phyloP scores from a whole-genome alignment of 805 yeast species.

The Ogataea chonburiensis region DNA sequence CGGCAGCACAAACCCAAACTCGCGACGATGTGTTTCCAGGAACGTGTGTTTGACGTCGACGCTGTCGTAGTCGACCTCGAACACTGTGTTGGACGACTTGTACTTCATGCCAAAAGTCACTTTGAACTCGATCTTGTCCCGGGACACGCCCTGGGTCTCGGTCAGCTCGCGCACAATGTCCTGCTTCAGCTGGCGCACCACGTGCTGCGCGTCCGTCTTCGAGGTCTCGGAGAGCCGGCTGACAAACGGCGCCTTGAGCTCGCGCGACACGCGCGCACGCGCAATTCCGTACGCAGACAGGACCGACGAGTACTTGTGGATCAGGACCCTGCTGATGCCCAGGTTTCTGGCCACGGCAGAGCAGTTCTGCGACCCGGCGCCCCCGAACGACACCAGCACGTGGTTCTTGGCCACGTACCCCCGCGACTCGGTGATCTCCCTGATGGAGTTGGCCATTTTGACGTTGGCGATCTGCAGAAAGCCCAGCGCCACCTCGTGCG shows the following conservation, averaged over 20 bases:
- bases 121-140: constrained; percentile 48
- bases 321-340: constrained; percentile 40
- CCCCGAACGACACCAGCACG: constrained; percentile 47
- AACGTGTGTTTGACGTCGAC: constrained; percentile 43
- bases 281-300: constrained; percentile 44
- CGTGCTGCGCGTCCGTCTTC: constrained; percentile 36
- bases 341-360: constrained; percentile 42
- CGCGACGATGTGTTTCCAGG: constrained; percentile 56
- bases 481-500: constrained; percentile 46
- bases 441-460: constrained; percentile 47
- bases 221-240: constrained; percentile 17
- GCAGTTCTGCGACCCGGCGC: constrained; percentile 51
- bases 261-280: constrained; percentile 51
- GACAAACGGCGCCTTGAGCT: constrained; percentile 66
- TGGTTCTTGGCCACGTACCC: constrained; percentile 44
- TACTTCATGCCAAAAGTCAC: constrained; percentile 73
- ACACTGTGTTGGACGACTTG: constrained; percentile 80
- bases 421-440: constrained; percentile 45
- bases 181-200: constrained; percentile 52
- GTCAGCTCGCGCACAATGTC: constrained; percentile 48
- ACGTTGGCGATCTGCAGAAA: constrained; percentile 46
- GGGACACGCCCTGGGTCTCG: constrained; percentile 41
- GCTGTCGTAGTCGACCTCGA: constrained; percentile 51
- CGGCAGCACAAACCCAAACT: constrained; percentile 65
- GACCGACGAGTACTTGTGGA: constrained; percentile 47